Conservation (phyloP, 768 basidiomycete species). For the Gloeostereum incarnatum region DNA sequence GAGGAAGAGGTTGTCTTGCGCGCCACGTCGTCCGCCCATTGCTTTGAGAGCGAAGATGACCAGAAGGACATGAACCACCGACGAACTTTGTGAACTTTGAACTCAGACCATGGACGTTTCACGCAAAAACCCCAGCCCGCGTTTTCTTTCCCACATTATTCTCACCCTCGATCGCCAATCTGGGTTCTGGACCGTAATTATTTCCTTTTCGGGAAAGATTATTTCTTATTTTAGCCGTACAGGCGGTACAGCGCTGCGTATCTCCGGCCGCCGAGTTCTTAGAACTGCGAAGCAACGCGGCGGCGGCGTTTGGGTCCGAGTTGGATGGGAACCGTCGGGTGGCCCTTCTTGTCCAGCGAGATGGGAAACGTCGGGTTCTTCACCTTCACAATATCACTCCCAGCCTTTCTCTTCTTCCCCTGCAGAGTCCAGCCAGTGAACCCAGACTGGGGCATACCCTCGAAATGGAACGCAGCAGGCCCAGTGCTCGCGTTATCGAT, state of each 20-base stretch:
- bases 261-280: not conserved
- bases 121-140: not conserved
- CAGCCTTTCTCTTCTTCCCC: slow-evolving; percentile 10
- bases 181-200: not conserved
- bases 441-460: slow-evolving; percentile 28
- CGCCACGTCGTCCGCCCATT: no score
- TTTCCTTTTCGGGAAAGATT: not conserved
- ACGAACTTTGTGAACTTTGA: no score
- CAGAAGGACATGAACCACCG: no score
- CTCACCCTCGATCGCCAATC: not conserved
- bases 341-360: slow-evolving; percentile 26
- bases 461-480: slow-evolving; percentile 13
- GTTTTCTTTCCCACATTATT: not conserved
- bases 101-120: not conserved
- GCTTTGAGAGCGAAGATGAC: no score
- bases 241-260: not conserved
- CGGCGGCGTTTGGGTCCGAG: slow-evolving; percentile 19
- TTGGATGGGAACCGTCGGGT: slow-evolving; percentile 23
- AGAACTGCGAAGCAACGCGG: not conserved
- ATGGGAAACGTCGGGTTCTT: slow-evolving; percentile 19
- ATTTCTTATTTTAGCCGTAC: not conserved
- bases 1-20: no score
- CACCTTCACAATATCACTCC: slow-evolving; percentile 4
- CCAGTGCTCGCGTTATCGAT: not conserved
- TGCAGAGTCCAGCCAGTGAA: slow-evolving; percentile 27